Evolutionary conservation across 2,329 filamentous ascomycete genomes (phyloP).

Genomic region (Ascochyta pisi): DNA sequence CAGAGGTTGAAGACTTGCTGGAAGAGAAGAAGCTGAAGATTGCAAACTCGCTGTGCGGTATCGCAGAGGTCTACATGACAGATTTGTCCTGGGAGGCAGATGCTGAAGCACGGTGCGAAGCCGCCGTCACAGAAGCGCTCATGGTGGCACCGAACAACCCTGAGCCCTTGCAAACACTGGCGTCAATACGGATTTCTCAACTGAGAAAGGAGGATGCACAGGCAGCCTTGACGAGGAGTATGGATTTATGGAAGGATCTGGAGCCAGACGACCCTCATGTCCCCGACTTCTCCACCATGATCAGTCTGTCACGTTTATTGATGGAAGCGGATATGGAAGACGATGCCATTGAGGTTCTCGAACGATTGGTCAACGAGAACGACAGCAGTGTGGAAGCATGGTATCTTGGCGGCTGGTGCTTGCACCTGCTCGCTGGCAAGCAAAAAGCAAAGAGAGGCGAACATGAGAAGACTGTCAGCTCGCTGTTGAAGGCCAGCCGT

Average conservation of each 20-base stretch:
- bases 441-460: conserved; percentile 56
- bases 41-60: conserved; percentile 89
- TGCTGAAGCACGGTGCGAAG: conserved; percentile 86
- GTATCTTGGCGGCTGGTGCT: conserved; percentile 95
- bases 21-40: conserved; percentile 82
- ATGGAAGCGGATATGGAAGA: conserved; percentile 90
- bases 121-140: conserved; percentile 87
- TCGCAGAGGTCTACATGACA: conserved; percentile 98
- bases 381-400: conserved; percentile 94
- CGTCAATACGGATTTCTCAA: conserved; percentile 93
- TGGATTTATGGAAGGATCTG: conserved; percentile 83
- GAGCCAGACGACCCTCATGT: conserved; percentile 74
- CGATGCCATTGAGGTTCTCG: conserved; percentile 83
- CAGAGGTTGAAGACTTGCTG: conserved; percentile 45
- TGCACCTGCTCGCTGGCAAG: conserved; percentile 79
- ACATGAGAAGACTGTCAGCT: conserved; percentile 60
- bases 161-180: conserved; percentile 94
- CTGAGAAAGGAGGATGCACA: conserved; percentile 77
- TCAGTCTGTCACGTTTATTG: conserved; percentile 82
- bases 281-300: conserved; percentile 84
- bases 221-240: conserved; percentile 77
- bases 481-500: conserved; percentile 74
- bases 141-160: conserved; percentile 80
- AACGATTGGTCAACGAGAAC: conserved; percentile 84
- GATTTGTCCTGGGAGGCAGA: conserved; percentile 91